Evolutionary conservation across 139 green algal genomes (phyloP).

Genomic region (Tetraselmis chui): DNA sequence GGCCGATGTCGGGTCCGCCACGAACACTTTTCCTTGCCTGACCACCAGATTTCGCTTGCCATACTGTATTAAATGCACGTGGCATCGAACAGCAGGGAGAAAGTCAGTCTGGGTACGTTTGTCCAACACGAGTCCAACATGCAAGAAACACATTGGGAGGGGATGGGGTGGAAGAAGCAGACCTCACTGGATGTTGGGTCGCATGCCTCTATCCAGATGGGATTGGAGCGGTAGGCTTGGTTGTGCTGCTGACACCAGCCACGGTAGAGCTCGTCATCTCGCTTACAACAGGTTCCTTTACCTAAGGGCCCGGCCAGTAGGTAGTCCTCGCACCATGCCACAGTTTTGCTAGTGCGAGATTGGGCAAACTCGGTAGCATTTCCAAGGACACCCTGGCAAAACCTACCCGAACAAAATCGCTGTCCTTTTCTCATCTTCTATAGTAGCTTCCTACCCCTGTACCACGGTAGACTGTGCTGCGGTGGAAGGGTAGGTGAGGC

Average conservation of each 20-base stretch:
- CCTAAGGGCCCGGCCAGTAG: slow-evolving; percentile 22
- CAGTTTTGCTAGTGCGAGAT: neutral
- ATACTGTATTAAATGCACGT: too few relatives aligned
- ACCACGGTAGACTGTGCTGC: too few relatives aligned
- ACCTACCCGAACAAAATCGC: too few relatives aligned
- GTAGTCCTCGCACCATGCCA: slow-evolving; percentile 43
- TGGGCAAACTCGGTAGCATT: neutral
- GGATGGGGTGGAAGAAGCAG: too few relatives aligned
- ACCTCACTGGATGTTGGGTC: slow-evolving; percentile 20
- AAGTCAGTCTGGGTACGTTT: too few relatives aligned
- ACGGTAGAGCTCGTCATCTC: slow-evolving; percentile 33
- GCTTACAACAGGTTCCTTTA: slow-evolving; percentile 47
- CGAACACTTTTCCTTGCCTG: neutral
- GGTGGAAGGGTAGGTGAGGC: too few relatives aligned
- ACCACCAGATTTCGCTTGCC: neutral
- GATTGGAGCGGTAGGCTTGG: neutral
- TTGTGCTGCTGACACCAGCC: slow-evolving; percentile 38
- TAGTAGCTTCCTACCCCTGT: too few relatives aligned
- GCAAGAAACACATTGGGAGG: too few relatives aligned
- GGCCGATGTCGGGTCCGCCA: neutral
- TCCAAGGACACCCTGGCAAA: neutral
- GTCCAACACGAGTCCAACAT: too few relatives aligned
- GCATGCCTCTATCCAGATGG: slow-evolving; percentile 29
- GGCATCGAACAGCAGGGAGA: too few relatives aligned
- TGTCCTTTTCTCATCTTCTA: too few relatives aligned